Conservation (phyloP, 306 rosid species). For the Sindora glabra region DNA sequence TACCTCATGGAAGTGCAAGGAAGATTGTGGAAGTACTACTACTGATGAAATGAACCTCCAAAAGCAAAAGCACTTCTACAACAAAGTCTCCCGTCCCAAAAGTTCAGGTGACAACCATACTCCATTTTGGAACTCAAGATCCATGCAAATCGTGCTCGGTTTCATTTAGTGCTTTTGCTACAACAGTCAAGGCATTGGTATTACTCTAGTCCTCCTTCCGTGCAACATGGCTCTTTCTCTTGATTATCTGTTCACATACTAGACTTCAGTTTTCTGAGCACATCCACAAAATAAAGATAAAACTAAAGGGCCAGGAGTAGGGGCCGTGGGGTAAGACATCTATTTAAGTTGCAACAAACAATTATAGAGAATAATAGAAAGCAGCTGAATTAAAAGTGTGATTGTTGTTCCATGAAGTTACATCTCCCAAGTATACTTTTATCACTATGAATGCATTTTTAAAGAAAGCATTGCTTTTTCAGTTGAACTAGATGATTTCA, state of each 20-base stretch:
- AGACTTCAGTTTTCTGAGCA: constrained; percentile 14
- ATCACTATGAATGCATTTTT: neutral
- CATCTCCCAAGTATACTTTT: neutral
- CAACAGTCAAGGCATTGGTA: constrained; percentile 13
- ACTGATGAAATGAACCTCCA: constrained; percentile 29
- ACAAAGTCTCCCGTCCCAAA: constrained; percentile 31
- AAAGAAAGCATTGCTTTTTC: constrained; percentile 14
- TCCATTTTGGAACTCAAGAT: constrained; percentile 29
- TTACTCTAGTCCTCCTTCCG: constrained; percentile 32
- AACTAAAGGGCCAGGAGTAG: neutral
- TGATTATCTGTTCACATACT: constrained; percentile 48
- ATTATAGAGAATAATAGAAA: constrained; percentile 8
- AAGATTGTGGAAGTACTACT: constrained; percentile 29
- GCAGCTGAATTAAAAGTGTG: neutral
- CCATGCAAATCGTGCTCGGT: constrained; percentile 15
- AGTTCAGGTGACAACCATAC: constrained; percentile 23
- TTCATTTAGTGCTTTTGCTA: constrained; percentile 11
- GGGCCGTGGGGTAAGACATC: no score
- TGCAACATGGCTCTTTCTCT: constrained; percentile 35
- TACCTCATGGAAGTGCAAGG: constrained; percentile 47
- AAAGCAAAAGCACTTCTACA: constrained; percentile 34
- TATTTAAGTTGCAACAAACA: no score
- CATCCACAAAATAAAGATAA: constrained; percentile 14
- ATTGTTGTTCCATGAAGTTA: neutral
- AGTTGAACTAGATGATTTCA: constrained; percentile 7